Percentiles rank a stretch among this genome's conserved stretches.
These are phyloP conservation scores for Schwanniomyces occidentalis DNA, from an alignment of 805 yeast species.

Conservation along the genomic window DNA sequence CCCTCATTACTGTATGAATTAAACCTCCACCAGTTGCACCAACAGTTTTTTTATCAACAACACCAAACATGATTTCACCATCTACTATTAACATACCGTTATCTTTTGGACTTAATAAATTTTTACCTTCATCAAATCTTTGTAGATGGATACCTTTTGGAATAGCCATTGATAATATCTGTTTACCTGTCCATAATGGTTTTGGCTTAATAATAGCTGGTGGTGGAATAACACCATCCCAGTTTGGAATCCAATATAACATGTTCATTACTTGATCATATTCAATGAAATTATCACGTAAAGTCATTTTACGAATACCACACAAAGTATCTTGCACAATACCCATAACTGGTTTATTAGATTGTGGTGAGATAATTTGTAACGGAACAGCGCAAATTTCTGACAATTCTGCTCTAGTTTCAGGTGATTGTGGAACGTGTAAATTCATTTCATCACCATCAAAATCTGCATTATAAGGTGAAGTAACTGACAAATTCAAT, in stretches of 20 bases:
- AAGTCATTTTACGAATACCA: constrained; percentile 94
- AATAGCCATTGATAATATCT: constrained; percentile 85
- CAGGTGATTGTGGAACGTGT: constrained; percentile 98
- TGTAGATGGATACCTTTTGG: constrained; percentile 95
- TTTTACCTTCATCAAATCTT: constrained; percentile 87
- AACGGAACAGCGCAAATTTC: constrained; percentile 96
- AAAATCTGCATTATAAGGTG: constrained; percentile 99
- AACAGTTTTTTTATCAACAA: constrained; percentile 95
- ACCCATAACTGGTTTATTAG: constrained; percentile 99
- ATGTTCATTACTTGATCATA: constrained; percentile 95
- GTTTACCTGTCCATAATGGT: constrained; percentile 98
- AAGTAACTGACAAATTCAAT: constrained; percentile 92
- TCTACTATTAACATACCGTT: constrained; percentile 93
- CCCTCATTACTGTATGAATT: constrained; percentile 96
- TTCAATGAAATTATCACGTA: constrained; percentile 85
- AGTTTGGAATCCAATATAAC: constrained; percentile 95
- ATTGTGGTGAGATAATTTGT: constrained; percentile 97
- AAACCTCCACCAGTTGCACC: constrained; percentile 99
- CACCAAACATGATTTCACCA: constrained; percentile 97
- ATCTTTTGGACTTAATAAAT: constrained; percentile 83
- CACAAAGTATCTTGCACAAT: constrained; percentile 98
- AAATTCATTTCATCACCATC: constrained; percentile 99
- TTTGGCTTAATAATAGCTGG: constrained; percentile 94
- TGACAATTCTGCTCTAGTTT: constrained; percentile 93
- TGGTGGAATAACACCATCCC: constrained; percentile 98